phyloP scores from a whole-genome alignment of 208 protist species.

The Trypanosomatidae sp. region DNA sequence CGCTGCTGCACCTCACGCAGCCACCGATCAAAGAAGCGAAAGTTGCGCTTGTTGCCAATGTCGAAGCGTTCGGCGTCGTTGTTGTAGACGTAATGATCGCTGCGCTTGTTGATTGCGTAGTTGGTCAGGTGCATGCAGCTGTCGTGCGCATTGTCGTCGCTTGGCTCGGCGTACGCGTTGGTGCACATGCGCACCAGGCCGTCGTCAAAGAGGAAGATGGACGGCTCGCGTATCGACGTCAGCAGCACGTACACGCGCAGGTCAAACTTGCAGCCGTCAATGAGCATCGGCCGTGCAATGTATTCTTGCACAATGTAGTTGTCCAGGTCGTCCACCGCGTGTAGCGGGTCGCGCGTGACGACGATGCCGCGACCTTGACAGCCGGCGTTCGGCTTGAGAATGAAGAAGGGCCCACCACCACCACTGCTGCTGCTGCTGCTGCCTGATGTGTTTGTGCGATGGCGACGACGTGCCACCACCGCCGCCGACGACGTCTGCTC shows the following conservation, averaged over 20 bases:
- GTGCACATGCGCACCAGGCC: constrained; percentile 93
- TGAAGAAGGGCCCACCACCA: constrained; percentile 80
- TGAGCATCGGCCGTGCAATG: constrained; percentile 79
- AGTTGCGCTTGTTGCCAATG: constrained; percentile 89
- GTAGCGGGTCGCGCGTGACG: constrained; percentile 78
- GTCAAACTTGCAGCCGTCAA: constrained; percentile 94
- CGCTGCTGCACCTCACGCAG: constrained; percentile 42
- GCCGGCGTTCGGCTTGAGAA: constrained; percentile 90
- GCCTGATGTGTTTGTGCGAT: no score
- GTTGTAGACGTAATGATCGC: constrained; percentile 86
- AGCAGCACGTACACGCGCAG: constrained; percentile 93
- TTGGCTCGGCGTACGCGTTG: constrained; percentile 80
- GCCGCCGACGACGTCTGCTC: no score
- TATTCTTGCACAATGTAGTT: constrained; percentile 93
- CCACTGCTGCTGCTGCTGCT: no score
- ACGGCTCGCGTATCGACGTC: constrained; percentile 74
- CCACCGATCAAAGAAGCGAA: constrained; percentile 82
- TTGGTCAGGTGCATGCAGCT: constrained; percentile 95
- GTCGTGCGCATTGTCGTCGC: constrained; percentile 65
- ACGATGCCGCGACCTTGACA: constrained; percentile 92
- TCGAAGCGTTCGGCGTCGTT: constrained; percentile 47
- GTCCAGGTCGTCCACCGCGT: constrained; percentile 65
- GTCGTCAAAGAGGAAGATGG: constrained; percentile 89
- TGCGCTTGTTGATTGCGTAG: constrained; percentile 95
- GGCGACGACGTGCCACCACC: no score